Conservation (phyloP, 345 rosid species). For the Limnanthes douglasii region DNA sequence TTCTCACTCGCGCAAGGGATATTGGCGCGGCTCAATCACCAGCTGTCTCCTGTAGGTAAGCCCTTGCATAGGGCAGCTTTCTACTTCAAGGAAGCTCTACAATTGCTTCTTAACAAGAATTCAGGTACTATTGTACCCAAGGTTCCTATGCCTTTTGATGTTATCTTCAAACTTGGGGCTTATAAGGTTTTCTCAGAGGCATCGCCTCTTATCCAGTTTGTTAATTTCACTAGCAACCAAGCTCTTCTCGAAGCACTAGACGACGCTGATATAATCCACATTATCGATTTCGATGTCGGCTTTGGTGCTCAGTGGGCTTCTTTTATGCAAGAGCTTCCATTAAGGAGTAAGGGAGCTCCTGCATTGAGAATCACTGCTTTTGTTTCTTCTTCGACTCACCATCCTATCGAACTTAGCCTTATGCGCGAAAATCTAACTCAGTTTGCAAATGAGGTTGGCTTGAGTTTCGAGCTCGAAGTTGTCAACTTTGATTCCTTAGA, state of each 20-base stretch:
- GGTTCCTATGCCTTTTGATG: constrained; percentile 24
- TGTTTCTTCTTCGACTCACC: constrained; percentile 33
- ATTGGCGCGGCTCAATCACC: constrained; percentile 98
- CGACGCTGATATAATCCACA: constrained; percentile 26
- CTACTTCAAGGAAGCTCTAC: constrained; percentile 53
- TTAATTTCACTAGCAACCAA: constrained; percentile 40
- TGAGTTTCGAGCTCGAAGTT: constrained; percentile 35
- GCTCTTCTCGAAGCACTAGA: constrained; percentile 34
- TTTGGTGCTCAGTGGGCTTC: constrained; percentile 60
- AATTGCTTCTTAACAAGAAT: constrained; percentile 24
- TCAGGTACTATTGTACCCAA: constrained; percentile 14
- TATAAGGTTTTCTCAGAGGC: constrained; percentile 36
- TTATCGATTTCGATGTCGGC: constrained; percentile 42
- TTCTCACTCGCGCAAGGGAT: constrained; percentile 71
- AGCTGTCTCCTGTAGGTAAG: constrained; percentile 38
- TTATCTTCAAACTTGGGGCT: constrained; percentile 38
- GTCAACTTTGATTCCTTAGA: constrained; percentile 27
- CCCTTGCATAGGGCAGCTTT: constrained; percentile 40
- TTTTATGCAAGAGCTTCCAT: constrained; percentile 42
- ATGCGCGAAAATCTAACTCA: constrained; percentile 33
- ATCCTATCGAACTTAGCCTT: constrained; percentile 27
- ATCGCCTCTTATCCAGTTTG: constrained; percentile 36
- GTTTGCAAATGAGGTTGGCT: constrained; percentile 31
- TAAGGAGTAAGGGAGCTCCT: constrained; percentile 24
- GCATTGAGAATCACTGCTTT: constrained; percentile 36